Evolutionary conservation across 371 early-diverging fungal species (phyloP).

Genomic region (Lichtheimia corymbifera): DNA sequence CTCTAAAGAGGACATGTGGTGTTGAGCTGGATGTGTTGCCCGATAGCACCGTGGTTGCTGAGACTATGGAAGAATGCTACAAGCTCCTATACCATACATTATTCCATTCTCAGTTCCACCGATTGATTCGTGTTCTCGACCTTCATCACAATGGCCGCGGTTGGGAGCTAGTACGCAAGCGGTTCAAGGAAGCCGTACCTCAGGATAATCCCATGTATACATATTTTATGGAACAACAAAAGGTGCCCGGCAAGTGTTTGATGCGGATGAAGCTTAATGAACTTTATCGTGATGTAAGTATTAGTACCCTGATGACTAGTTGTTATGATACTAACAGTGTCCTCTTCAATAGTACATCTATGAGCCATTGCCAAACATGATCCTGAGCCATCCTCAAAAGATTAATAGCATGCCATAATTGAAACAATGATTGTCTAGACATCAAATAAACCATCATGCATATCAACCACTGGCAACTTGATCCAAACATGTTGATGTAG

Average conservation of each 20-base stretch:
- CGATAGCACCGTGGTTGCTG: slow-evolving; percentile 58
- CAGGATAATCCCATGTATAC: slow-evolving; percentile 37
- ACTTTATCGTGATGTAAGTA: slow-evolving; percentile 66
- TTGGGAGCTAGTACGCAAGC: slow-evolving; percentile 52
- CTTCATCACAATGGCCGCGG: slow-evolving; percentile 66
- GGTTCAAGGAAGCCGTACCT: slow-evolving; percentile 4
- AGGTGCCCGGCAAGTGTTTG: slow-evolving; percentile 62
- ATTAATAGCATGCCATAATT: too few species aligned
- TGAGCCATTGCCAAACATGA: slow-evolving; percentile 61
- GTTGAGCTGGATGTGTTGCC: slow-evolving; percentile 57
- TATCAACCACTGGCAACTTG: too few species aligned
- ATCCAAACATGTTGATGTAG: too few species aligned
- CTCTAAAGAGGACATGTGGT: slow-evolving; percentile 47
- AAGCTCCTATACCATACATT: slow-evolving; percentile 69
- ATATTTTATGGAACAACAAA: slow-evolving; percentile 44
- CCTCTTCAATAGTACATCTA: slow-evolving; percentile 49
- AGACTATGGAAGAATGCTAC: slow-evolving; percentile 58
- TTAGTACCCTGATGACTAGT: too few species aligned
- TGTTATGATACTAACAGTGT: neutral
- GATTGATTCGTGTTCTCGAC: slow-evolving; percentile 64
- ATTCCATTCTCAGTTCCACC: slow-evolving; percentile 65
- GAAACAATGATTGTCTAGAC: too few species aligned
- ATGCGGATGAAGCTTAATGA: slow-evolving; percentile 74
- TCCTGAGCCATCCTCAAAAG: slow-evolving; percentile 19
- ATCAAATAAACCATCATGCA: too few species aligned